Conservation (phyloP, 2,329 filamentous ascomycete species). For the Penicillium brasilianum region DNA sequence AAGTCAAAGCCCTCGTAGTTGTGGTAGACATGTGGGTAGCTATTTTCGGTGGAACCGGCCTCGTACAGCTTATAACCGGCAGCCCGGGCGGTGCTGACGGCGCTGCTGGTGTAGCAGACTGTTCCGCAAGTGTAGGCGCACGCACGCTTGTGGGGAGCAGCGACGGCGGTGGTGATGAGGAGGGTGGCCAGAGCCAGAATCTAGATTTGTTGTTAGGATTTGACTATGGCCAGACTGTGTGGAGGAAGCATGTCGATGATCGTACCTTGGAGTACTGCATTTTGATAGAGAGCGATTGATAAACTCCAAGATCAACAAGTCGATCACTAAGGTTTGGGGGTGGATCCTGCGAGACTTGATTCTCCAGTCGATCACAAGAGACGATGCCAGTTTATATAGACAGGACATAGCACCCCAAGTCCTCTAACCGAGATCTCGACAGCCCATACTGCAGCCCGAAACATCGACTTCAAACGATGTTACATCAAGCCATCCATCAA, state of each 20-base stretch:
- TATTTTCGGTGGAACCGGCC: conserved; percentile 41
- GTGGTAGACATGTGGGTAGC: conserved; percentile 65
- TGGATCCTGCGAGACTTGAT: not conserved
- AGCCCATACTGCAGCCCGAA: not conserved
- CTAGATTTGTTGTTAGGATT: conserved; percentile 19
- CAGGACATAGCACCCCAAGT: not conserved
- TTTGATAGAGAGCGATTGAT: conserved; percentile 12
- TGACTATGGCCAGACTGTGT: not conserved
- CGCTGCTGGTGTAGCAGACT: conserved; percentile 56
- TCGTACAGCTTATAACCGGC: conserved; percentile 59
- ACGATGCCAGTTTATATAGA: conserved; percentile 14
- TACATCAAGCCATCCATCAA: conserved; percentile 18
- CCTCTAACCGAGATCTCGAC: not conserved
- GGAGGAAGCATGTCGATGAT: not conserved
- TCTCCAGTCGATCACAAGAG: not conserved
- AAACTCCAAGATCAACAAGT: not conserved
- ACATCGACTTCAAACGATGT: conserved; percentile 17
- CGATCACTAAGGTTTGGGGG: not conserved
- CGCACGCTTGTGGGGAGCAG: conserved; percentile 41
- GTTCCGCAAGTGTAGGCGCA: conserved; percentile 61
- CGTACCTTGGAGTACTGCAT: conserved; percentile 36
- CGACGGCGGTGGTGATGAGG: conserved; percentile 30
- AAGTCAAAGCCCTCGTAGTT: conserved; percentile 69
- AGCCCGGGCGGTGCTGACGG: conserved; percentile 57
- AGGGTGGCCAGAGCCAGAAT: conserved; percentile 27